Percentiles rank a stretch among this genome's conserved stretches.
Conservation (phyloP, 1,284 basidiomycete species). For the Cryptococcus floricola region DNA sequence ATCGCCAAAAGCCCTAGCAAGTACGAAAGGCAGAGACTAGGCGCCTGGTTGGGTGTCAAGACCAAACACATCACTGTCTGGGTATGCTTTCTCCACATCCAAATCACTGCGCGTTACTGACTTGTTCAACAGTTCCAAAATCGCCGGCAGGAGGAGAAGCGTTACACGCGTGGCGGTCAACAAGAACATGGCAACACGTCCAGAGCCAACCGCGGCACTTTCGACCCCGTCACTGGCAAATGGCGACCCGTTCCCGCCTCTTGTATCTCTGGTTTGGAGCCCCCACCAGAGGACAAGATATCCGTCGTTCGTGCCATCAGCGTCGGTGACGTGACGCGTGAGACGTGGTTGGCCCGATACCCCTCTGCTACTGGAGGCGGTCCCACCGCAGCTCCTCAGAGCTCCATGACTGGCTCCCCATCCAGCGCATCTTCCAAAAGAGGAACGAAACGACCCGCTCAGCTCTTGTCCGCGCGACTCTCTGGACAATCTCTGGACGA, state of each 20-base stretch:
- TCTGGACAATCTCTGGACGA: constrained; percentile 15
- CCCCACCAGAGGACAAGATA: constrained; percentile 20
- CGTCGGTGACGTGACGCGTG: constrained; percentile 19
- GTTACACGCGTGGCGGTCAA: constrained; percentile 13
- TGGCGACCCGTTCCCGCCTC: constrained; percentile 22
- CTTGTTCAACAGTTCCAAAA: constrained; percentile 21
- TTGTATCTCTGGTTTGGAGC: constrained; percentile 20
- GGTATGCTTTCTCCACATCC: constrained; percentile 8
- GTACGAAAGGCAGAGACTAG: constrained; percentile 23
- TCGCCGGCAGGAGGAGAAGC: constrained; percentile 23
- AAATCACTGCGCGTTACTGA: not conserved
- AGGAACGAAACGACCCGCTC: not conserved
- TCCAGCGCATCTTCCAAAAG: not conserved
- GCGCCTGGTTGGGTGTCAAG: constrained; percentile 25
- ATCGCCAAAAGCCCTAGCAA: constrained; percentile 20
- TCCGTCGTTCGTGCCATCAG: constrained; percentile 16
- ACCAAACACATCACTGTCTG: constrained; percentile 25
- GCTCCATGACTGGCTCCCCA: not conserved
- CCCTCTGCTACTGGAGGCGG: constrained; percentile 2
- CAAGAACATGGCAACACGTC: constrained; percentile 12
- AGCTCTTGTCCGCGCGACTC: not conserved
- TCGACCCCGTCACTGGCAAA: constrained; percentile 26
- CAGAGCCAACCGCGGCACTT: constrained; percentile 20
- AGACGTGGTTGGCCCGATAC: constrained; percentile 18
- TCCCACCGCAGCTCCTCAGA: not conserved